Percentiles rank a stretch among this genome's conserved stretches.
Conservation (phyloP, 768 basidiomycete species). For the Podaxis sp. region DNA sequence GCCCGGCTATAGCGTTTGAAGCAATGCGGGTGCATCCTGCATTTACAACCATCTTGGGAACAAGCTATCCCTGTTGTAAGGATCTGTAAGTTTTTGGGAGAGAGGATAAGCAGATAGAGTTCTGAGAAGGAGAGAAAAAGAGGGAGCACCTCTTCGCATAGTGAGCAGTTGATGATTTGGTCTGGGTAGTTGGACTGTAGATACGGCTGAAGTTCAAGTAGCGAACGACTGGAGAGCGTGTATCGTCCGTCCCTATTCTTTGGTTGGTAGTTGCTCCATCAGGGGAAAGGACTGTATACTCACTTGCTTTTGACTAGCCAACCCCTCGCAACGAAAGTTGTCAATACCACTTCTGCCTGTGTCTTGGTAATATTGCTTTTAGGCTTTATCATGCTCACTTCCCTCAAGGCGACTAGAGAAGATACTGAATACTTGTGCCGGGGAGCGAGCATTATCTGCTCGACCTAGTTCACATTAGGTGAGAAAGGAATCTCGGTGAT, state of each 20-base stretch:
- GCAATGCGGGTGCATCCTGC: conserved; percentile 65
- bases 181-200: conserved; percentile 73
- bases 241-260: conserved; percentile 64
- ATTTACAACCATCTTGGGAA: conserved; percentile 58
- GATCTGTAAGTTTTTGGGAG: conserved; percentile 39
- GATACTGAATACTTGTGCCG: conserved; percentile 74
- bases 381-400: conserved; percentile 57
- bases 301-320: conserved; percentile 78
- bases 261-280: not conserved
- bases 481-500: not conserved
- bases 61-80: conserved; percentile 72
- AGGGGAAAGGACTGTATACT: conserved; percentile 27
- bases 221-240: conserved; percentile 70
- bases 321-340: conserved; percentile 81
- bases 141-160: conserved; percentile 64
- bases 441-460: conserved; percentile 84
- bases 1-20: conserved; percentile 47
- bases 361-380: conserved; percentile 68
- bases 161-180: conserved; percentile 68
- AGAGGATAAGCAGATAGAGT: conserved; percentile 2
- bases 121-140: not conserved
- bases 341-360: conserved; percentile 69
- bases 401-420: conserved; percentile 74
- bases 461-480: conserved; percentile 52
- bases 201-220: conserved; percentile 74